Evolutionary conservation across 176 grass and related monocot genomes (phyloP).

Genomic region (Triticum timopheevii): DNA sequence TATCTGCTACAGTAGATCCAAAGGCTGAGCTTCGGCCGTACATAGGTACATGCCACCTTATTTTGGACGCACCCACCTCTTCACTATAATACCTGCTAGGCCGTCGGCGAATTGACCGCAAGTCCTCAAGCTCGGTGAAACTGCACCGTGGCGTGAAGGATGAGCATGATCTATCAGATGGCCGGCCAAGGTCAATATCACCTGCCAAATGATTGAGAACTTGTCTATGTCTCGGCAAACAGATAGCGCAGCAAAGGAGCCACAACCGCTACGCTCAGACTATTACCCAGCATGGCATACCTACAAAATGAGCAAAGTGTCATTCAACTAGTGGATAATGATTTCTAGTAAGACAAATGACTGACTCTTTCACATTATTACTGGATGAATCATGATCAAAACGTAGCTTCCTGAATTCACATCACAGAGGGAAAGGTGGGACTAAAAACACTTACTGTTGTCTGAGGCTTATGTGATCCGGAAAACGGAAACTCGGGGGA

Average conservation of each 20-base stretch:
- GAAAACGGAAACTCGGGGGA: constrained; percentile 74
- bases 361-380: background rate
- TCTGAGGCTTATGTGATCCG: constrained; percentile 55
- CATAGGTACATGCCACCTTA: background rate
- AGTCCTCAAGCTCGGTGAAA: background rate
- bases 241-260: constrained; percentile 72
- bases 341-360: constrained; percentile 13
- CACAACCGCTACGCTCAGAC: constrained; percentile 84
- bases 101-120: background rate
- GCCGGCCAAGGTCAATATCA: background rate
- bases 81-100: background rate
- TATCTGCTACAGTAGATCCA: background rate
- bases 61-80: background rate
- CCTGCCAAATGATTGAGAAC: background rate
- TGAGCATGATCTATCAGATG: background rate
- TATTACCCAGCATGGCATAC: constrained; percentile 94
- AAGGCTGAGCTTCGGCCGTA: background rate
- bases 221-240: constrained; percentile 51
- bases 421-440: constrained; percentile 8
- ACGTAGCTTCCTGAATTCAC: constrained; percentile 6
- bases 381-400: background rate
- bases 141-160: background rate
- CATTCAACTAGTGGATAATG: background rate
- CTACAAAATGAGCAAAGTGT: constrained; percentile 41
- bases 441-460: constrained; percentile 66